These are phyloP conservation scores for Beta lomatogona DNA, from an alignment of 179 eudicot species.

Conservation along the genomic window DNA sequence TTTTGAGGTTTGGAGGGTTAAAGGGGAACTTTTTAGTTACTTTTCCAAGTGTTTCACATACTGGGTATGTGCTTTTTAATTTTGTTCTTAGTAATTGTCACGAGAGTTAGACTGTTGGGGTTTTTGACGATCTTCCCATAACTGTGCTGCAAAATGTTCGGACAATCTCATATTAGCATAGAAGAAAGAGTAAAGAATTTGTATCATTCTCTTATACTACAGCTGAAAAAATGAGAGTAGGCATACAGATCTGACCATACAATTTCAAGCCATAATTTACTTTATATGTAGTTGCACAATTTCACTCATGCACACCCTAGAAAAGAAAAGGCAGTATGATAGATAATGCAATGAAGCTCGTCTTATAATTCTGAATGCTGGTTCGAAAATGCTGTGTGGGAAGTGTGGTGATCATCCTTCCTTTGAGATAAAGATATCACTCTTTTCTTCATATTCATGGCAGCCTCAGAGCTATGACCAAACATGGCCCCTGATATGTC, in stretches of 20 bases:
- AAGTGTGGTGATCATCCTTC: conserved; percentile 26
- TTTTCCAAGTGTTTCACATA: not conserved
- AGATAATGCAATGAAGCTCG: not conserved
- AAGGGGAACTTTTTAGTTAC: not conserved
- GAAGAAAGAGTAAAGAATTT: not conserved
- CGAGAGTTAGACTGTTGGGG: not conserved
- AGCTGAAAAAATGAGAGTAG: not conserved
- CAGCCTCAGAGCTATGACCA: conserved; percentile 39
- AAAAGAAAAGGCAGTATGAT: conserved; percentile 14
- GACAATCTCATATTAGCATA: not conserved
- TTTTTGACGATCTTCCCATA: not conserved
- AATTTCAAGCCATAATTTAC: conserved; percentile 21
- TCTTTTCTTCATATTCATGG: conserved; percentile 36
- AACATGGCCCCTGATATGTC: conserved; percentile 55
- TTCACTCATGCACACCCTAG: conserved; percentile 10
- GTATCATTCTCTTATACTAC: not conserved
- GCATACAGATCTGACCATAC: conserved; percentile 11
- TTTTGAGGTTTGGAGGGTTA: not conserved
- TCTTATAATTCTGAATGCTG: conserved; percentile 33
- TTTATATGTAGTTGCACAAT: conserved; percentile 5
- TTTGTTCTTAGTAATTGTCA: not conserved
- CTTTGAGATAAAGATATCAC: conserved; percentile 27
- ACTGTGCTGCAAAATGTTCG: not conserved
- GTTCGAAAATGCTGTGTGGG: conserved; percentile 17
- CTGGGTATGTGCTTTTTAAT: not conserved